Conservation (phyloP, 306 rosid genomes). For the Spatholobus suberectus region DNA sequence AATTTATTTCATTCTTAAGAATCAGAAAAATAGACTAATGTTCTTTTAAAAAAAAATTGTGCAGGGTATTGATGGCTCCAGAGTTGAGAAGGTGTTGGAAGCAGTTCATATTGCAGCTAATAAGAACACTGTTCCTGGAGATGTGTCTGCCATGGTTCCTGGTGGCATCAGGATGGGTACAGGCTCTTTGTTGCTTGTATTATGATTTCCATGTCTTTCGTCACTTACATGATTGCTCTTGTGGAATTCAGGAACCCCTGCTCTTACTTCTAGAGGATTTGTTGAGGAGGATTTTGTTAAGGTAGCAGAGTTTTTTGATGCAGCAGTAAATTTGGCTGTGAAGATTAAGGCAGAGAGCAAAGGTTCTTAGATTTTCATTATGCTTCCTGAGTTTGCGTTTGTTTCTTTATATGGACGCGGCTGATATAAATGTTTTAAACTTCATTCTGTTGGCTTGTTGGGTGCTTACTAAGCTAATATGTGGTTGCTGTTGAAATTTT, state of each 20-base stretch:
- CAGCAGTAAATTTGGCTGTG: constrained; percentile 71
- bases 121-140: constrained; percentile 86
- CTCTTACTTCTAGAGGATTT: constrained; percentile 93
- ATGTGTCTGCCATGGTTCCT: constrained; percentile 89
- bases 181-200: constrained; percentile 29
- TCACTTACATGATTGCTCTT: constrained; percentile 32
- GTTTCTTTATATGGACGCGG: constrained; percentile 25
- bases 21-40: not conserved
- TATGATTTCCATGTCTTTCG: not conserved
- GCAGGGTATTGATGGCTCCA: constrained; percentile 83
- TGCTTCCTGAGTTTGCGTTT: not conserved
- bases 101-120: constrained; percentile 84
- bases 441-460: constrained; percentile 14
- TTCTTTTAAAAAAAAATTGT: not conserved
- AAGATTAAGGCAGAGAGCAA: constrained; percentile 74
- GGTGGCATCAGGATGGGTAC: constrained; percentile 95
- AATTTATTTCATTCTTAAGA: not conserved
- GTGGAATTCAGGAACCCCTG: constrained; percentile 82
- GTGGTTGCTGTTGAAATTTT: constrained; percentile 27
- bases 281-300: constrained; percentile 85
- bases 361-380: constrained; percentile 50
- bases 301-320: constrained; percentile 83
- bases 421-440: not conserved
- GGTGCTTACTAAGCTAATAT: constrained; percentile 34
- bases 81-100: constrained; percentile 83